Base-by-base conservation (phyloP, 768 basidiomycete species). In the Coprinopsis strossmayeri region DNA sequence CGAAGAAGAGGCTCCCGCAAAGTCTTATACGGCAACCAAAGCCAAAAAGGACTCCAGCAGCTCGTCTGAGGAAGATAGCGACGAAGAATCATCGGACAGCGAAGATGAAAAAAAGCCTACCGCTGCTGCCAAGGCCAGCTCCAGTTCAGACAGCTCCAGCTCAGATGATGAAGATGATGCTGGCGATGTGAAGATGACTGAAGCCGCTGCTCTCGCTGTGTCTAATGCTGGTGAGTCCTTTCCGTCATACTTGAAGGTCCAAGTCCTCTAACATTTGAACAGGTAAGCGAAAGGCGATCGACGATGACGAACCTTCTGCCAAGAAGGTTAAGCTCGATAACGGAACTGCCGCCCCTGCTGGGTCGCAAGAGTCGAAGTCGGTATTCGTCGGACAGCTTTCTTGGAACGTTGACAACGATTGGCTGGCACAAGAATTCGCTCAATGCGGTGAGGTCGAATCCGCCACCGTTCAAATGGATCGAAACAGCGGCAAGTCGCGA, bases 351-450 rank as follows among this genome's bases (percentile, higher is more conserved):
- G 69, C 70, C 17, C 58, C 74, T n/a, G 61, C 62, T 24, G 60
- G 61, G 18, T 71, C 70, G 34, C 75, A 78, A 54, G 75, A 81
- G 49, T 71, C 72, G 13, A 83, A 74, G 59, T 83, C 86, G 32
- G 77, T 97, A 57, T 98, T 94, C 61, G 91, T 99, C 55, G 95
- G 95, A 47, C 78, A 79, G 50, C 77, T 99, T 38, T 94, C 91
- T 11, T 99, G 94, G 94, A 90, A 88, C 64, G 87, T 98, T 53
- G 95, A 97, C 72, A 87, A 91, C 63, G 95, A 97, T 66, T 89
- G 91, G 76, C 82, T 98, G 53, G 81, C 85, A 42, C 77, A 84
- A 64, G 95, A 97, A 66, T 97, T 99, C 55, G 81, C 84, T 26
- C 72, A 76, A 46, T 93, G 84, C 58, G 96, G 96, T 44, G 89